Conservation (phyloP, 2,329 filamentous ascomycete species). For the Aspergillus versicolor region DNA sequence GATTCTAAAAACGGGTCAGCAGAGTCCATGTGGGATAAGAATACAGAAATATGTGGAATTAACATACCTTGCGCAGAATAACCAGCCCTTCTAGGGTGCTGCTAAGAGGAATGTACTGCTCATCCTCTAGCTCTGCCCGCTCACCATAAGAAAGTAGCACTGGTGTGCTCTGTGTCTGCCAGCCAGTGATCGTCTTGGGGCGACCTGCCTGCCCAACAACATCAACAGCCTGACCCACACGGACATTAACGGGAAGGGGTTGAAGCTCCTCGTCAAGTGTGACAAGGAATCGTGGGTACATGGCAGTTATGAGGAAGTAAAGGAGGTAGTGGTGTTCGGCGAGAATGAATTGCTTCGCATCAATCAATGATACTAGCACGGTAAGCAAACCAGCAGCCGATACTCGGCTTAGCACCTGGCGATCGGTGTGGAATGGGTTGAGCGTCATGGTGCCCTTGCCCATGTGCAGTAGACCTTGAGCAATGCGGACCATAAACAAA, state of each 20-base stretch:
- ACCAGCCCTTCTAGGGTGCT: conserved; percentile 92
- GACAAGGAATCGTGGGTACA: conserved; percentile 94
- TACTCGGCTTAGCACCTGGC: conserved; percentile 90
- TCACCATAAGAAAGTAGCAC: conserved; percentile 93
- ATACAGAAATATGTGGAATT: not conserved
- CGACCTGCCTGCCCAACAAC: conserved; percentile 95
- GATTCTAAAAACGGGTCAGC: conserved; percentile 42
- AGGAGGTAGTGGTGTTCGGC: conserved; percentile 84
- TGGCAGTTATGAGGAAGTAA: conserved; percentile 94
- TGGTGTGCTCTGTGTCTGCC: conserved; percentile 99
- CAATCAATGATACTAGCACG: conserved; percentile 89
- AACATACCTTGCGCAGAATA: conserved; percentile 88
- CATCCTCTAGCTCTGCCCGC: conserved; percentile 93
- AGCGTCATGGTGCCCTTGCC: conserved; percentile 96
- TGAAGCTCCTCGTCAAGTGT: conserved; percentile 94
- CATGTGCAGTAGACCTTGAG: conserved; percentile 96
- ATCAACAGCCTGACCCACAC: conserved; percentile 96
- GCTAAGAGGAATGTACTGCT: conserved; percentile 91
- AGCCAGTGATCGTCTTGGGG: conserved; percentile 98
- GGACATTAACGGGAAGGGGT: conserved; percentile 91
- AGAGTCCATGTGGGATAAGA: not conserved
- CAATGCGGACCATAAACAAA: conserved; percentile 98
- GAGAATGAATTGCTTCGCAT: conserved; percentile 81
- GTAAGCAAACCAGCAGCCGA: conserved; percentile 85
- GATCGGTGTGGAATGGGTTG: conserved; percentile 98